A percentile compares a stretch with the other conserved stretches of the same genome.
These are phyloP conservation scores for Carex littledalei DNA, from an alignment of 176 grass and related monocot species.

Conservation along the genomic window DNA sequence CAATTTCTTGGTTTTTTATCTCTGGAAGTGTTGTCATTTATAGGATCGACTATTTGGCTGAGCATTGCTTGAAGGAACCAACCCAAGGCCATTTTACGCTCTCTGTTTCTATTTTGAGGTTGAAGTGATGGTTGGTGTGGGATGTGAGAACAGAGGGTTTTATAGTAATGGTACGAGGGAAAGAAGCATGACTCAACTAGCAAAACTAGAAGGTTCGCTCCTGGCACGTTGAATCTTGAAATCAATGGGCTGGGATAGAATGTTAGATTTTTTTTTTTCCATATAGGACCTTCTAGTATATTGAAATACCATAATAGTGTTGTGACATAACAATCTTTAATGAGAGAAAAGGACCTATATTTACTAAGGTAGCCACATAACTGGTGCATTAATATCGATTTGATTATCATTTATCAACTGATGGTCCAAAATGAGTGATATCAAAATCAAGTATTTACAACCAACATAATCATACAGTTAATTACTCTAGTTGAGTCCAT, in stretches of 20 bases:
- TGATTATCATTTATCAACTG: neutral
- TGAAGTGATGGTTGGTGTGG: neutral
- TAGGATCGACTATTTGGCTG: neutral
- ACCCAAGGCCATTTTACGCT: constrained; percentile 1
- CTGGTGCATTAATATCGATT: neutral
- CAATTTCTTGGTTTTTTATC: neutral
- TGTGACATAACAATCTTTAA: neutral
- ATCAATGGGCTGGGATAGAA: constrained; percentile 9
- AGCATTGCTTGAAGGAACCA: constrained; percentile 17
- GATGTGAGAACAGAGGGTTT: neutral
- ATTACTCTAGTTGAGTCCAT: neutral
- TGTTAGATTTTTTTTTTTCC: neutral
- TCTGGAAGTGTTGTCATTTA: neutral
- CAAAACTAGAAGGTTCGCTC: constrained; percentile 18
- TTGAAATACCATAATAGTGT: neutral
- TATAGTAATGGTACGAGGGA: neutral
- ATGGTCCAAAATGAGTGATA: neutral
- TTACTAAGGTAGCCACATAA: neutral
- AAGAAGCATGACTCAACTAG: constrained; percentile 24
- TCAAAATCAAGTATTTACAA: neutral
- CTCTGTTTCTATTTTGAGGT: neutral
- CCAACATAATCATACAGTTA: neutral
- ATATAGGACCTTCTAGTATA: neutral
- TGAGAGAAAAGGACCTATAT: neutral
- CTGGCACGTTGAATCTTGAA: neutral